These are phyloP conservation scores for Calonectria leucothoes DNA, from an alignment of 2,329 filamentous ascomycete genomes.

Conservation along the genomic window DNA sequence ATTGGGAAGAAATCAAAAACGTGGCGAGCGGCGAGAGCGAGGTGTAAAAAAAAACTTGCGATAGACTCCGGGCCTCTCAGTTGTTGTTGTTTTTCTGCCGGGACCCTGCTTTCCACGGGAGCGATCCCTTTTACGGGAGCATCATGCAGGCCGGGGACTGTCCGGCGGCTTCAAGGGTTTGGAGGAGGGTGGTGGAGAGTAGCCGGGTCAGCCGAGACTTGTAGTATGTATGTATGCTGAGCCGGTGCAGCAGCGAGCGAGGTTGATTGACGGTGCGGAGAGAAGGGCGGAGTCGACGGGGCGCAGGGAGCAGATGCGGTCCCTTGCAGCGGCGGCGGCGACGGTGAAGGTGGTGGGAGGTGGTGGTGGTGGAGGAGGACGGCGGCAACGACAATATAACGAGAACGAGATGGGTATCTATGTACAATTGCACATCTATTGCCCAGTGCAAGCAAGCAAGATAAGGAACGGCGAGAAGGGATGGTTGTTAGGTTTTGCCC, in stretches of 20 bases:
- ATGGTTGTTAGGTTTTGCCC: not conserved
- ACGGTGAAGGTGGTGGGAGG: conserved; percentile 16
- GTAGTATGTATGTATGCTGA: not conserved
- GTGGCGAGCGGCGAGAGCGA: conserved; percentile 11
- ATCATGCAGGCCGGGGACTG: conserved; percentile 26
- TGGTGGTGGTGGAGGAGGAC: not conserved
- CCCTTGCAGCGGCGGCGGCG: conserved; percentile 21
- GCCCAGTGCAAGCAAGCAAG: not conserved
- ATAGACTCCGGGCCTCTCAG: conserved; percentile 13
- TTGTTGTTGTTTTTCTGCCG: not conserved
- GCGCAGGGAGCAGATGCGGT: conserved; percentile 19
- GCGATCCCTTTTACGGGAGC: conserved; percentile 42
- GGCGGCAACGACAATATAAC: not conserved
- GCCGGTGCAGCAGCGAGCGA: not conserved
- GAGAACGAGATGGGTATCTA: not conserved
- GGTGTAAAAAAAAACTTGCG: conserved; percentile 2
- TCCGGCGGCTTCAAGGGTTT: conserved; percentile 27
- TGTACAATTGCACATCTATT: not conserved
- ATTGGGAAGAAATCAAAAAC: not conserved
- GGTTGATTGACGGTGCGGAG: conserved; percentile 27
- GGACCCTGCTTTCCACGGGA: conserved; percentile 38
- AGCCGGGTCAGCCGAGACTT: conserved; percentile 17
- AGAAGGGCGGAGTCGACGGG: conserved; percentile 7
- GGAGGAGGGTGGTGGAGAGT: conserved; percentile 5
- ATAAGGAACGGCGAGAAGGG: not conserved